Conservation (phyloP, 129 eudicot species). For the sunflower (Helianthus annuus) region HanXRQr2.0-SUNRISE NC_035446.2:79349131-79349630, state of each 20-base stretch:
- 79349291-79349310: no score
- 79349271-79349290: no score
- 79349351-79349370: no score
- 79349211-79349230: no score
- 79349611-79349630: constrained; percentile 1
- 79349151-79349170: no score
- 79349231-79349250: no score
- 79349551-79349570: background rate
- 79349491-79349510: constrained; percentile 18
- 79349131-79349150: no score
- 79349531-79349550: constrained; percentile 29
- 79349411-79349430: background rate
- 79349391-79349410: background rate
- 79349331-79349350: no score
- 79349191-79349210: no score
- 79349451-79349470: background rate
- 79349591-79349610: background rate
- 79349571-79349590: background rate
- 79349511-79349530: constrained; percentile 6
- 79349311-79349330: no score
- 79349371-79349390: background rate
- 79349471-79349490: background rate
- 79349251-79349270: no score
- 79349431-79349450: constrained; percentile 24
- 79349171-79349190: no score